phyloP scores from a whole-genome alignment of 495 filamentous ascomycete genomes.

The Hyaloscypha bicolor region DNA sequence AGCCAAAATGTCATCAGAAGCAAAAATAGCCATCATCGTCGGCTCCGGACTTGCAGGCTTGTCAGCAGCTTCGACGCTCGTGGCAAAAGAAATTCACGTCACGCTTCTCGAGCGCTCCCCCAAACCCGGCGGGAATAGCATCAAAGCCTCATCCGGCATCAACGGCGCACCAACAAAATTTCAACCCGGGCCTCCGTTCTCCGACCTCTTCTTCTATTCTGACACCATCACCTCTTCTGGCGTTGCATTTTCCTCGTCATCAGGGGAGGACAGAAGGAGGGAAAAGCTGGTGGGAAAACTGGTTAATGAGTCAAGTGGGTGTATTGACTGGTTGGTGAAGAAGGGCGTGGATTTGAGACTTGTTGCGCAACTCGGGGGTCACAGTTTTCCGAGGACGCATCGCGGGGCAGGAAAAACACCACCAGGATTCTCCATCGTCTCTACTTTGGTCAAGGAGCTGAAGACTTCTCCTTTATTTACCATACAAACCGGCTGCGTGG shows the following conservation, averaged over 20 bases:
- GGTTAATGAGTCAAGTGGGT: slow-evolving; percentile 41
- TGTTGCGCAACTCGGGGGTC: slow-evolving; percentile 57
- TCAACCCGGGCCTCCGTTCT: slow-evolving; percentile 37
- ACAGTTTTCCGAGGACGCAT: slow-evolving; percentile 55
- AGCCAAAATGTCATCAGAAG: background rate
- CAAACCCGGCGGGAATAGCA: slow-evolving; percentile 63
- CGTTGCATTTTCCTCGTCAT: background rate
- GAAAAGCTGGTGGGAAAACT: slow-evolving; percentile 47
- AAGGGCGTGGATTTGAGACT: slow-evolving; percentile 55
- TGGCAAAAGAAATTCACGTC: slow-evolving; percentile 47
- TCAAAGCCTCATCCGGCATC: slow-evolving; percentile 66
- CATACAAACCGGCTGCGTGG: slow-evolving; percentile 46
- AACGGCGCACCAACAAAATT: slow-evolving; percentile 58
- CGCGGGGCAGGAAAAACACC: slow-evolving; percentile 51
- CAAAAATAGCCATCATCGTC: slow-evolving; percentile 41
- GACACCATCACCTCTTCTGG: slow-evolving; percentile 55
- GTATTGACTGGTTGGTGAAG: slow-evolving; percentile 53
- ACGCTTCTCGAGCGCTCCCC: slow-evolving; percentile 53
- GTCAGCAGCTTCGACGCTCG: slow-evolving; percentile 49
- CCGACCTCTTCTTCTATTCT: slow-evolving; percentile 47
- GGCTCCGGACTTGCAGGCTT: slow-evolving; percentile 56
- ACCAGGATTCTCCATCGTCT: slow-evolving; percentile 56
- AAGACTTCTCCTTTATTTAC: slow-evolving; percentile 46
- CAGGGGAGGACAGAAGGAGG: slow-evolving; percentile 30
- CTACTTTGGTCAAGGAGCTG: slow-evolving; percentile 46